These are phyloP conservation scores for Emydomyces testavorans DNA, from an alignment of 2,329 filamentous ascomycete species.

Conservation along the genomic window DNA sequence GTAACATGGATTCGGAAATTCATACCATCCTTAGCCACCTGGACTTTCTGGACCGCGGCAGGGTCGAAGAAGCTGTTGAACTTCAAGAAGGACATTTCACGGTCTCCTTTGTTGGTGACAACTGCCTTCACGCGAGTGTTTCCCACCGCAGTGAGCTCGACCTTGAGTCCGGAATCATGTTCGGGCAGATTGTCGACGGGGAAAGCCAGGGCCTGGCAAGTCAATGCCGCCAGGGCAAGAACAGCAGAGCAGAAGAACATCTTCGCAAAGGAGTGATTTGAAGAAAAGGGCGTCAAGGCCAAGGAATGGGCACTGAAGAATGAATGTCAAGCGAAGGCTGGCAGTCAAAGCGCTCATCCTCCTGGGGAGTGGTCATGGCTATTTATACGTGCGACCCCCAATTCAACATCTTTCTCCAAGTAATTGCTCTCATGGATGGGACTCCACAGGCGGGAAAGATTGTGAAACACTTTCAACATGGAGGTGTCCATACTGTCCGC, in stretches of 20 bases:
- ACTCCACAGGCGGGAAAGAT: not conserved
- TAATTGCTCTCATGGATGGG: too few species aligned
- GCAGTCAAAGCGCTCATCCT: not conserved
- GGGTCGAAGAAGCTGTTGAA: conserved; percentile 29
- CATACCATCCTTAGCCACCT: conserved; percentile 26
- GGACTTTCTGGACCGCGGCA: conserved; percentile 28
- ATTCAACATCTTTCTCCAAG: not conserved
- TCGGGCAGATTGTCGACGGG: conserved; percentile 12
- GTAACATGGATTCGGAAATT: not conserved
- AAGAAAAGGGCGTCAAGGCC: too few species aligned
- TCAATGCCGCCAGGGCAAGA: conserved; percentile 3
- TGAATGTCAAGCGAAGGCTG: too few species aligned
- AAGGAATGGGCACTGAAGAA: too few species aligned
- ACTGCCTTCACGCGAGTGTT: conserved; percentile 29
- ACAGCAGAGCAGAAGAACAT: conserved; percentile 4
- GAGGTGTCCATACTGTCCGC: not conserved
- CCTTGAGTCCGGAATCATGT: conserved; percentile 22
- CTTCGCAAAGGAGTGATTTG: not conserved
- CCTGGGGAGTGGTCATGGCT: not conserved
- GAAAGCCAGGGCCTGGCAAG: conserved; percentile 2
- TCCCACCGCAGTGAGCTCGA: conserved; percentile 24
- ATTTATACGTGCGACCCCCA: not conserved
- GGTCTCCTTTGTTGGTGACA: conserved; percentile 27
- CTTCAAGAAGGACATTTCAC: conserved; percentile 28
- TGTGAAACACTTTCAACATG: not conserved